Evolutionary conservation across 129 eudicot genomes (phyloP).

Genomic region (Saposhnikovia divaricata): DNA sequence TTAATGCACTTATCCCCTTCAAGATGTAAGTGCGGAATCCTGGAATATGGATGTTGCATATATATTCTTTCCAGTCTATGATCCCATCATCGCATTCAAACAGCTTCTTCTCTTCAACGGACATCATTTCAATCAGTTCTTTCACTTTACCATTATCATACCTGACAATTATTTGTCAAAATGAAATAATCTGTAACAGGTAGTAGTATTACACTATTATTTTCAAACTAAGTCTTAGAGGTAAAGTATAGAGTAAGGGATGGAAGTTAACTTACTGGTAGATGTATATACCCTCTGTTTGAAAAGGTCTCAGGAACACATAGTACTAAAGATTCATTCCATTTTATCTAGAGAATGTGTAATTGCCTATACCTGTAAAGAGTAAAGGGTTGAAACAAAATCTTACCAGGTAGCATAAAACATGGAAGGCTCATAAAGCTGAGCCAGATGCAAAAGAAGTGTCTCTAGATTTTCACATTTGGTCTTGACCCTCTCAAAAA

Average conservation of each 20-base stretch:
- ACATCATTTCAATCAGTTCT: background rate
- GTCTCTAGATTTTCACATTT: background rate
- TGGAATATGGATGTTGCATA: slow-evolving; percentile 27
- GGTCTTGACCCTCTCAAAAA: background rate
- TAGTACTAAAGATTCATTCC: background rate
- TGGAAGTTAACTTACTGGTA: no score
- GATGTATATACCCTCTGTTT: no score
- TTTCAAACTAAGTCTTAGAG: background rate
- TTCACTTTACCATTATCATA: slow-evolving; percentile 25
- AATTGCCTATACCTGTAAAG: background rate
- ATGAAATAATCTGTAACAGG: background rate
- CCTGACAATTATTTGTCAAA: slow-evolving; percentile 1
- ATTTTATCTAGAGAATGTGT: no score
- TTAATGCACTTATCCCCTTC: no score
- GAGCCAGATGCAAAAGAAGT: background rate
- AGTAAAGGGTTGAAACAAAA: background rate
- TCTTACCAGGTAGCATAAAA: background rate
- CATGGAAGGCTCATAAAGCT: slow-evolving; percentile 3
- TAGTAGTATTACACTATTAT: background rate
- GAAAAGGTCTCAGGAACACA: background rate
- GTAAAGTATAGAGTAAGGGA: no score
- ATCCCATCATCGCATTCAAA: slow-evolving; percentile 16
- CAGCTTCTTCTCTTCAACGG: slow-evolving; percentile 13
- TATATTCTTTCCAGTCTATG: slow-evolving; percentile 31
- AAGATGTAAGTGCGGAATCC: slow-evolving; percentile 23